Evolutionary conservation across 805 yeast species (phyloP).

Genomic region (Blastobotrys parvus): DNA sequence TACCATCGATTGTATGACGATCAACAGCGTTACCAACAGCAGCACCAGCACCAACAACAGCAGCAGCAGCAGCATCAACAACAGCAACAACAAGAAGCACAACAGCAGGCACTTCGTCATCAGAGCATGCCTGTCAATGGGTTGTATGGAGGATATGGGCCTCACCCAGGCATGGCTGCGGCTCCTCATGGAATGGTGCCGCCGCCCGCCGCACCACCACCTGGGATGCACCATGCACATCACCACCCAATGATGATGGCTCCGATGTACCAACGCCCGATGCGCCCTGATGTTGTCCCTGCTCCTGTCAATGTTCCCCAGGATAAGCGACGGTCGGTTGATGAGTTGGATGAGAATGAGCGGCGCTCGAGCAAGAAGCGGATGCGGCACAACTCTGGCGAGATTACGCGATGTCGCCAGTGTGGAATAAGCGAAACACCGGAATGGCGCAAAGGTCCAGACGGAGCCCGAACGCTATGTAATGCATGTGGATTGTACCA

Average conservation of each 20-base stretch:
- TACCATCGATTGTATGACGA: too few relatives aligned
- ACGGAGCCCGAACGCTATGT: constrained; percentile 66
- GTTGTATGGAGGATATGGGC: too few relatives aligned
- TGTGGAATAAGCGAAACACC: constrained; percentile 59
- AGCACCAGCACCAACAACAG: not conserved
- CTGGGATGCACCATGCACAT: too few relatives aligned
- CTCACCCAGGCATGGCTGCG: too few relatives aligned
- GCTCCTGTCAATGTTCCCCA: too few relatives aligned
- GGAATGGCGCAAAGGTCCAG: constrained; percentile 80
- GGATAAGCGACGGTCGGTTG: not conserved
- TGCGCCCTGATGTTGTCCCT: too few relatives aligned
- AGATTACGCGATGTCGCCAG: constrained; percentile 31
- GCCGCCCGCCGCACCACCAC: too few relatives aligned
- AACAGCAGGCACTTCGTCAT: not conserved
- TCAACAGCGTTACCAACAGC: too few relatives aligned
- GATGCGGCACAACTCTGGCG: constrained; percentile 12
- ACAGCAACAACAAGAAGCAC: not conserved
- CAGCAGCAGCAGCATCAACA: not conserved
- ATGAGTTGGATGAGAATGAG: constrained; percentile 1
- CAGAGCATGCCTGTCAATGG: not conserved
- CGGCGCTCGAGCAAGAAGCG: constrained; percentile 11
- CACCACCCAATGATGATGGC: too few relatives aligned
- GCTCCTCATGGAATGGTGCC: too few relatives aligned
- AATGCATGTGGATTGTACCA: constrained; percentile 78
- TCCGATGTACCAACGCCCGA: too few relatives aligned